A percentile compares a stretch with the other conserved stretches of the same genome.
These are phyloP conservation scores for Eucalyptus shirleyi DNA, from an alignment of 345 rosid genomes.

Conservation along the genomic window DNA sequence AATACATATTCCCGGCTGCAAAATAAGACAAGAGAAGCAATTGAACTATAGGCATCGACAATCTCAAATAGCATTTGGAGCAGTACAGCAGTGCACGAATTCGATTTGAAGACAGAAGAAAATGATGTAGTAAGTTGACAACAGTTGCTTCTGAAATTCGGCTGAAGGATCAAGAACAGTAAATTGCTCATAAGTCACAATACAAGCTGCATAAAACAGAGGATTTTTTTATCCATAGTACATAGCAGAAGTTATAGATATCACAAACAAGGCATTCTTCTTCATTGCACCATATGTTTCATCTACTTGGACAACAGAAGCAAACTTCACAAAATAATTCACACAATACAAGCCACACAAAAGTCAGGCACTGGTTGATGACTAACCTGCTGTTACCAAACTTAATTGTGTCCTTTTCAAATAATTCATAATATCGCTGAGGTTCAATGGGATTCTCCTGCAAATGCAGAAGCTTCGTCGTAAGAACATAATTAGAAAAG, in stretches of 20 bases:
- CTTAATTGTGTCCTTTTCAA: conserved; percentile 88
- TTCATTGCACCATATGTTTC: not conserved
- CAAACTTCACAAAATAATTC: not conserved
- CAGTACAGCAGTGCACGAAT: not conserved
- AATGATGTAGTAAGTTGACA: not conserved
- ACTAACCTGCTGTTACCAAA: conserved; percentile 93
- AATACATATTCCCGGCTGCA: conserved; percentile 82
- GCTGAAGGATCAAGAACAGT: not conserved
- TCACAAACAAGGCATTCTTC: not conserved
- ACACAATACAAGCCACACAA: not conserved
- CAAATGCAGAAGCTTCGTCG: not conserved
- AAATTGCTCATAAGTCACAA: not conserved
- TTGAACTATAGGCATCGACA: not conserved
- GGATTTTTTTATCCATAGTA: not conserved
- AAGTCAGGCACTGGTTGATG: not conserved
- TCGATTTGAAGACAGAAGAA: not conserved
- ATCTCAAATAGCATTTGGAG: not conserved
- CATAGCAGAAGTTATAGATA: not conserved
- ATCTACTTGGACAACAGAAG: not conserved
- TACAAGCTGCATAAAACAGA: not conserved
- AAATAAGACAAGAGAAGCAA: not conserved
- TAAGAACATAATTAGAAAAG: conserved; percentile 1
- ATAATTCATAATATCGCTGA: conserved; percentile 83
- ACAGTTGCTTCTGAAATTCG: not conserved
- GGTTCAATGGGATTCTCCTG: conserved; percentile 88